These are phyloP conservation scores for Trichoderma koningiopsis DNA, from an alignment of 2,329 filamentous ascomycete species.

Conservation along the genomic window DNA sequence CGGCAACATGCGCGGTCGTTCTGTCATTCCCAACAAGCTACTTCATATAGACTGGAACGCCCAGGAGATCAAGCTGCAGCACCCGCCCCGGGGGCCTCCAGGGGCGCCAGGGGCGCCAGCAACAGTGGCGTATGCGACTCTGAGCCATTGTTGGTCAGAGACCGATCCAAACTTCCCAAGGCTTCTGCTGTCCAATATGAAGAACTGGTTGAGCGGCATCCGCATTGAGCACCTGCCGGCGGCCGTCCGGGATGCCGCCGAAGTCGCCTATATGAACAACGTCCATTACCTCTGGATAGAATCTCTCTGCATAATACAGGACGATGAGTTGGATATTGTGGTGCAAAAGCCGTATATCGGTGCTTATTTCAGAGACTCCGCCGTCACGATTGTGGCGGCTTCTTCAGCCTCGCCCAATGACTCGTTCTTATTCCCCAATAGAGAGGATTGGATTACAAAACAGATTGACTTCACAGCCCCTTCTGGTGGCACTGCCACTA, in stretches of 20 bases:
- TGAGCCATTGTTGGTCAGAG: slow-evolving; percentile 19
- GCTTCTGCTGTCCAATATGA: slow-evolving; percentile 8
- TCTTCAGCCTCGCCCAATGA: background rate
- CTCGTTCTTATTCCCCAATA: background rate
- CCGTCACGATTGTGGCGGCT: slow-evolving; percentile 10
- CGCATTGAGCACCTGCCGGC: background rate
- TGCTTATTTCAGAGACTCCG: slow-evolving; percentile 7
- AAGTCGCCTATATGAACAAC: background rate
- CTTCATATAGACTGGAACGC: background rate
- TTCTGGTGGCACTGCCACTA: background rate
- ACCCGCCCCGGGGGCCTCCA: background rate
- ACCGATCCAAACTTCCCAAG: background rate
- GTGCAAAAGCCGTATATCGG: background rate
- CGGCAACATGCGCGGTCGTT: background rate
- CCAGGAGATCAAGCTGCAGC: background rate
- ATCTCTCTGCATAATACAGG: slow-evolving; percentile 19
- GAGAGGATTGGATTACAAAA: slow-evolving; percentile 13
- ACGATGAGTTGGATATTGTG: background rate
- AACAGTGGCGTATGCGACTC: background rate
- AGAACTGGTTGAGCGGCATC: background rate
- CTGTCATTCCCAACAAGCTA: background rate
- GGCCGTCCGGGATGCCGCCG: slow-evolving; percentile 3
- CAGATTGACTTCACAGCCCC: slow-evolving; percentile 3
- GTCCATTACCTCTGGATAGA: slow-evolving; percentile 18
- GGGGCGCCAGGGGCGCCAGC: background rate